Conservation (phyloP, 1,284 basidiomycete genomes). For the Fomitopsis betulina region DNA sequence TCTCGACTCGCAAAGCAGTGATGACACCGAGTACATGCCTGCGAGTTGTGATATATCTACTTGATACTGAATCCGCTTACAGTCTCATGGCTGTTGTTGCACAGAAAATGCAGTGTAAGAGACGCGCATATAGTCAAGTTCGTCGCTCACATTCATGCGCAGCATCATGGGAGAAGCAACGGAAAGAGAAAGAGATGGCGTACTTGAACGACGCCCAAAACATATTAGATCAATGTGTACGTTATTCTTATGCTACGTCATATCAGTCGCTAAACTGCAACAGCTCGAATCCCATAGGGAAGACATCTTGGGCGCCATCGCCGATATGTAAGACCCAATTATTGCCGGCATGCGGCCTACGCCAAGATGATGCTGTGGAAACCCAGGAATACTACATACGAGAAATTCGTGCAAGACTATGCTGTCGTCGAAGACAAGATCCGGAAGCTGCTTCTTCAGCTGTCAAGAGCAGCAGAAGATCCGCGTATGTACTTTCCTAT, state of each 20-base stretch:
- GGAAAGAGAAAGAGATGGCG: conserved; percentile 29
- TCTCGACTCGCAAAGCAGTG: conserved; percentile 11
- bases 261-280: not conserved
- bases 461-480: conserved; percentile 19
- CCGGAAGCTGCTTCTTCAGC: conserved; percentile 19
- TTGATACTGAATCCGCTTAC: not conserved
- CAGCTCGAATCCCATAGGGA: conserved; percentile 14
- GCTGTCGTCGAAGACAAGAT: conserved; percentile 23
- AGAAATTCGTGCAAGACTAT: conserved; percentile 24
- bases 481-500: conserved; percentile 9
- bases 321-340: conserved; percentile 15
- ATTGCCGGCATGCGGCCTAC: not conserved
- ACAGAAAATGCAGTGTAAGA: conserved; percentile 26
- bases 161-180: conserved; percentile 39
- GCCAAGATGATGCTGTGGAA: not conserved
- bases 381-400: conserved; percentile 19
- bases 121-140: not conserved
- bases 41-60: no score
- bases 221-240: conserved; percentile 28
- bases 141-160: not conserved
- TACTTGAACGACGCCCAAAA: conserved; percentile 24
- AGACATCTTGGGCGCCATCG: conserved; percentile 14
- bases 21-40: conserved; percentile 15
- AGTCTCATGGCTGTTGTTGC: conserved; percentile 24
- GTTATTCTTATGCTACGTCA: not conserved